A percentile compares a stretch with the other conserved stretches of the same genome.
Conservation (phyloP, 441 rosid genomes). For the Erysimum cheiri region DNA sequence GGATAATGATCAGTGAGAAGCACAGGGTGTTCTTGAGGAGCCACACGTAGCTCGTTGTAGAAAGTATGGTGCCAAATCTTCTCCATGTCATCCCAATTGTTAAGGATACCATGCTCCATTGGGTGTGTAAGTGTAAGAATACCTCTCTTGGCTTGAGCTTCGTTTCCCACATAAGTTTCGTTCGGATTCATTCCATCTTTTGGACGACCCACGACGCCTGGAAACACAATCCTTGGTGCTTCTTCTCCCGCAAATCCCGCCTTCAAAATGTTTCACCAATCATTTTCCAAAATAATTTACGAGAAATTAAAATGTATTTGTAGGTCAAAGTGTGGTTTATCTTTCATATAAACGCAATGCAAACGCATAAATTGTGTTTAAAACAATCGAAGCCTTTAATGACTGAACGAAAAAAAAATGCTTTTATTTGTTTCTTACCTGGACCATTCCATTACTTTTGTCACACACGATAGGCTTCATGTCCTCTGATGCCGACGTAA, state of each 20-base stretch:
- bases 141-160: conserved; percentile 68
- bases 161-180: conserved; percentile 60
- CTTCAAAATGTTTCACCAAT: conserved; percentile 45
- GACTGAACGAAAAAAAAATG: background rate
- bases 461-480: conserved; percentile 60
- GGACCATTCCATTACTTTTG: conserved; percentile 78
- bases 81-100: conserved; percentile 74
- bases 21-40: conserved; percentile 78
- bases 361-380: background rate
- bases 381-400: background rate
- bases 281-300: background rate
- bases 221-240: conserved; percentile 71
- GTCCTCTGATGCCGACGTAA: conserved; percentile 53
- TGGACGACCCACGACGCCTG: conserved; percentile 54
- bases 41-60: conserved; percentile 64
- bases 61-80: conserved; percentile 72
- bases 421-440: conserved; percentile 45
- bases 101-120: conserved; percentile 56
- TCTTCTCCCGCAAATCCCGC: conserved; percentile 83
- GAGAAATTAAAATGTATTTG: no score
- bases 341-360: background rate
- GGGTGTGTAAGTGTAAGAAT: conserved; percentile 64
- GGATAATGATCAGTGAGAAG: conserved; percentile 79
- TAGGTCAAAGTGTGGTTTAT: no score
- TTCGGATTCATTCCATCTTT: conserved; percentile 51